Evolutionary conservation across 1,284 basidiomycete species (phyloP).

Genomic region (Cryptococcus jaspeensis): DNA sequence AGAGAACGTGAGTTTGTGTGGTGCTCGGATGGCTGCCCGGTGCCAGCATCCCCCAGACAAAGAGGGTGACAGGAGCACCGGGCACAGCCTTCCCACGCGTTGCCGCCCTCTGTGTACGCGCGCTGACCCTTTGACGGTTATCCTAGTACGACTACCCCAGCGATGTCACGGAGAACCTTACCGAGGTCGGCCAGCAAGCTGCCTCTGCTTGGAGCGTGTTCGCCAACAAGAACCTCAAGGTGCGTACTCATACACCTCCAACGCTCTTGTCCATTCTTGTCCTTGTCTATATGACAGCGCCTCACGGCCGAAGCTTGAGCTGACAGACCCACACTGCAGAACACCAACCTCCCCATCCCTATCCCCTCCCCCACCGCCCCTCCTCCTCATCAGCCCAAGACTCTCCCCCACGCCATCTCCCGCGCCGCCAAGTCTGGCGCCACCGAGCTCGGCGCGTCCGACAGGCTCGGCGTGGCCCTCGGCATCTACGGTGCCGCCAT

Average conservation of each 20-base stretch:
- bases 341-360: constrained; percentile 78
- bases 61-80: too few relatives aligned
- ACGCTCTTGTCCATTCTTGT: too few relatives aligned
- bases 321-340: constrained; percentile 44
- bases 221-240: constrained; percentile 83
- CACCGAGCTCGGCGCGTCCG: constrained; percentile 59
- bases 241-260: constrained; percentile 25
- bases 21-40: background rate
- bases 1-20: constrained; percentile 54
- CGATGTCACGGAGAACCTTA: constrained; percentile 57
- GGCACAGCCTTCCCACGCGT: background rate
- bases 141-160: constrained; percentile 74
- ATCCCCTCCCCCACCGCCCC: constrained; percentile 55
- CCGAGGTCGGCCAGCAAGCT: constrained; percentile 62
- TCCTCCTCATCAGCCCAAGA: constrained; percentile 71
- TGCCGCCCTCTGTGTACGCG: background rate
- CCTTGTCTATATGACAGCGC: background rate
- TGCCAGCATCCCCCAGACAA: background rate
- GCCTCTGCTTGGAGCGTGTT: constrained; percentile 77
- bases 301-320: background rate
- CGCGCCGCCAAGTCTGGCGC: constrained; percentile 76
- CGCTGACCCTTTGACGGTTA: background rate
- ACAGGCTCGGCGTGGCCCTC: constrained; percentile 73
- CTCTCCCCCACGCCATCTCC: constrained; percentile 87
- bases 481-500: constrained; percentile 76